Evolutionary conservation across 2,329 filamentous ascomycete species (phyloP), one percentile per base, ranked within the genome.

Genomic region (Aphanocladium album): DNA sequence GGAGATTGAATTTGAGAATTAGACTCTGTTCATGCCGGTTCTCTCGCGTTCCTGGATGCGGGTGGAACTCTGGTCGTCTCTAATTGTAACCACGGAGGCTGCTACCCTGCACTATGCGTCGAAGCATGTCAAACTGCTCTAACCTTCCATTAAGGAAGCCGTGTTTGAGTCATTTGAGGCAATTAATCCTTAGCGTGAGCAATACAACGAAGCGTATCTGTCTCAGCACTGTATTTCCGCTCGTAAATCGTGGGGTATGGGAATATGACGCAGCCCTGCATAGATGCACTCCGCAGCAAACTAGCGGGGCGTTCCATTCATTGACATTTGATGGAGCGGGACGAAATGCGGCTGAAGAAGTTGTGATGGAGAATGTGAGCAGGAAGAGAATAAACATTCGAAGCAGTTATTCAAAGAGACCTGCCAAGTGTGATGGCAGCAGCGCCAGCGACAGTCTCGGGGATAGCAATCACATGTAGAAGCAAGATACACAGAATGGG

Each of bases 251-350:
- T 41, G 46, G 56, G 47, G 46, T 49, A 23, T 41, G 37, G n/a
- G 3, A 39, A 49, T 49, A 49, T 39, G 21, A 47, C 54, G 54
- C 54, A 57, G 54, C 54, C 54, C 43, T 57, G 54, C 54, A 37
- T 55, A 5, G 39, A 27, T 49, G 45, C 43, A 21, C 30, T 25
- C 25, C 37, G 27, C 53, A 46, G 27, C 27, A 56, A 9, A 46
- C 5, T 5, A 46, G 53, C 27, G 53, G 35, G 51, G 21, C 35
- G 1, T 8, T 1, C 3, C 19, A 5, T 5, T 30, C 30, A 9
- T 9, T 9, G 30, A 5, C 30, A 30, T 9, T 5, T 9, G 9
- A 30, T 30, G 9, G 30, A 30, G 30, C 30, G 9, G 30, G 30
- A 30, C 9, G 30, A 30, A 9, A 30, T 30, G 30, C 30, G 30